A percentile compares a stretch with the other conserved stretches of the same genome.
These are phyloP conservation scores for Jatropha curcas DNA, from an alignment of 345 rosid genomes.

Conservation along the genomic window DNA sequence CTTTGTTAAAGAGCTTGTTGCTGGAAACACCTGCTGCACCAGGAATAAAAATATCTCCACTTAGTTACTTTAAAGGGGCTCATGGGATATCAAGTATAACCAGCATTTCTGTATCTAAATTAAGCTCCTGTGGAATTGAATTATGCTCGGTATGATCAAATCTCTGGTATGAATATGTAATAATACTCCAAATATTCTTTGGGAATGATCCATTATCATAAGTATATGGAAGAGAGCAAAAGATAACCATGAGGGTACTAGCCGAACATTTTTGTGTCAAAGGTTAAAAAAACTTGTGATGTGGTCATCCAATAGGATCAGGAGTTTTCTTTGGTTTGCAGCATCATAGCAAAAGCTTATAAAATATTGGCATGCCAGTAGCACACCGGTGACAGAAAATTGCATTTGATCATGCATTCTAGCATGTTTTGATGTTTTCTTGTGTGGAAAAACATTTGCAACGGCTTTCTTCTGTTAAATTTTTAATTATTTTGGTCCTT, in stretches of 20 bases:
- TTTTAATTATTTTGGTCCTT: conserved; percentile 22
- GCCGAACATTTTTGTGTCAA: neutral
- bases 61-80: conserved; percentile 80
- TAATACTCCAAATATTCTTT: conserved; percentile 10
- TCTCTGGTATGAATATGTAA: neutral
- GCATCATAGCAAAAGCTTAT: neutral
- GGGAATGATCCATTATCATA: neutral
- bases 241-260: neutral
- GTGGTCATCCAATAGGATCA: neutral
- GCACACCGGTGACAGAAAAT: neutral
- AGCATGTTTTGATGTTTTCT: neutral
- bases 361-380: neutral
- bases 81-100: conserved; percentile 93
- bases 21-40: conserved; percentile 29
- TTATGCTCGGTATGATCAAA: conserved; percentile 68
- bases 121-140: conserved; percentile 54
- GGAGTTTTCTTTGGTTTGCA: neutral
- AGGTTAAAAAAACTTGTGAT: neutral
- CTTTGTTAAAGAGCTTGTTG: conserved; percentile 55
- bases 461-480: conserved; percentile 10
- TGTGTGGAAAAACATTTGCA: neutral
- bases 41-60: conserved; percentile 54
- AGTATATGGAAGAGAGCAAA: conserved; percentile 18
- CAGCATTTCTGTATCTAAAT: conserved; percentile 60
- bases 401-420: neutral